These are phyloP conservation scores for Plasmodium gallinaceum DNA, from an alignment of 169 alveolate species.

Conservation along the genomic window DNA sequence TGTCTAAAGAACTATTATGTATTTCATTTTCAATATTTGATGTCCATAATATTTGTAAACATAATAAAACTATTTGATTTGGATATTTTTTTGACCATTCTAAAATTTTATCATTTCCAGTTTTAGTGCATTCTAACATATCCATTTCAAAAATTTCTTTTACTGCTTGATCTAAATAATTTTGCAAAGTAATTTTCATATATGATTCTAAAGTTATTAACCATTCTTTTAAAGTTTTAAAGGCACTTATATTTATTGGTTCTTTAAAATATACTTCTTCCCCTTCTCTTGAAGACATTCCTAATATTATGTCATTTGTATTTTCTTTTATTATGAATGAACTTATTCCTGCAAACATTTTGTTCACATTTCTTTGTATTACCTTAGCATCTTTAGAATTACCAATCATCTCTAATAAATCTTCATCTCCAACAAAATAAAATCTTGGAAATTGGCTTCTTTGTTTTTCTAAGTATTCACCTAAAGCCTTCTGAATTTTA, in stretches of 20 bases:
- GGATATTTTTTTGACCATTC: conserved; percentile 87
- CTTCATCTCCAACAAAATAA: conserved; percentile 99
- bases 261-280: conserved; percentile 90
- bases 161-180: conserved; percentile 88
- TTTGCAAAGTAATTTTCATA: conserved; percentile 89
- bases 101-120: conserved; percentile 54
- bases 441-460: conserved; percentile 98
- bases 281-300: conserved; percentile 92
- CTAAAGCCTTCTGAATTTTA: conserved; percentile 96
- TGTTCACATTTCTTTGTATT: conserved; percentile 95
- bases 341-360: conserved; percentile 98
- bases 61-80: conserved; percentile 89
- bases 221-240: conserved; percentile 93
- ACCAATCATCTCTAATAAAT: conserved; percentile 98
- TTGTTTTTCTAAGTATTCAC: conserved; percentile 97
- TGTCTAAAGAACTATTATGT: conserved; percentile 20
- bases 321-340: conserved; percentile 84
- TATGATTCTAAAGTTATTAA: conserved; percentile 88
- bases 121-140: conserved; percentile 48
- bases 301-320: conserved; percentile 89
- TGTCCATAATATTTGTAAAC: conserved; percentile 92
- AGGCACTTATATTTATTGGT: conserved; percentile 86
- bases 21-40: conserved; percentile 86
- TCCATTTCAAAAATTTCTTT: conserved; percentile 84
- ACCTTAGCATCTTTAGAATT: conserved; percentile 95